A percentile compares a stretch with the other conserved stretches of the same genome.
phyloP scores from a whole-genome alignment of 208 protist species.

The Blastocrithidia nonstop region DNA sequence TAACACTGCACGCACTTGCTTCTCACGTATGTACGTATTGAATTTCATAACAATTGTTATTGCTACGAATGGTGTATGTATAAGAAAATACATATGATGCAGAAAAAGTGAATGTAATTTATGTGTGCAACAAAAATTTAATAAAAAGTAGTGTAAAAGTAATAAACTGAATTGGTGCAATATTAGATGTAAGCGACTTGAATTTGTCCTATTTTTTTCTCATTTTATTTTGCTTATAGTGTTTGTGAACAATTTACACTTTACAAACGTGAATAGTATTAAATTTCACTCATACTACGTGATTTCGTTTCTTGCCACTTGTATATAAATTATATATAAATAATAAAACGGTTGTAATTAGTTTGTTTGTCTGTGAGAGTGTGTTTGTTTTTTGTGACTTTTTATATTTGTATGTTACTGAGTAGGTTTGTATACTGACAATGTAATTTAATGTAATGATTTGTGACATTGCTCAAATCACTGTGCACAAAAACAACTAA shows the following conservation, averaged over 20 bases:
- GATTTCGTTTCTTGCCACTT: background rate
- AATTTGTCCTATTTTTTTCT: background rate
- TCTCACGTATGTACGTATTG: no score
- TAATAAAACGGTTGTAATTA: background rate
- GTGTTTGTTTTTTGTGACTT: conserved; percentile 6
- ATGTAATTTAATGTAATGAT: background rate
- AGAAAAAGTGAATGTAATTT: background rate
- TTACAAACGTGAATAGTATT: background rate
- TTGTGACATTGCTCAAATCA: background rate
- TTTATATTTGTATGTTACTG: conserved; percentile 1
- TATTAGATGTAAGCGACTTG: no score
- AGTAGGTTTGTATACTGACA: background rate
- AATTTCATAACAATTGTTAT: background rate
- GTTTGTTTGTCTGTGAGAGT: background rate
- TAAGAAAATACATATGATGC: background rate
- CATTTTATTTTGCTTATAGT: background rate
- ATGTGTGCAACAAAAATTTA: background rate
- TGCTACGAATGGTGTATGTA: background rate
- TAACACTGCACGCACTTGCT: no score
- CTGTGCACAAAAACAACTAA: background rate
- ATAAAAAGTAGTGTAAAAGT: background rate
- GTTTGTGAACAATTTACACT: background rate
- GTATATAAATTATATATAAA: background rate
- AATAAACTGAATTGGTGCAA: no score
- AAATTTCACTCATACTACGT: background rate